Evolutionary conservation across 345 rosid species (phyloP), one percentile per base, ranked within the genome.

Genomic region (Carallia pectinifolia): DNA sequence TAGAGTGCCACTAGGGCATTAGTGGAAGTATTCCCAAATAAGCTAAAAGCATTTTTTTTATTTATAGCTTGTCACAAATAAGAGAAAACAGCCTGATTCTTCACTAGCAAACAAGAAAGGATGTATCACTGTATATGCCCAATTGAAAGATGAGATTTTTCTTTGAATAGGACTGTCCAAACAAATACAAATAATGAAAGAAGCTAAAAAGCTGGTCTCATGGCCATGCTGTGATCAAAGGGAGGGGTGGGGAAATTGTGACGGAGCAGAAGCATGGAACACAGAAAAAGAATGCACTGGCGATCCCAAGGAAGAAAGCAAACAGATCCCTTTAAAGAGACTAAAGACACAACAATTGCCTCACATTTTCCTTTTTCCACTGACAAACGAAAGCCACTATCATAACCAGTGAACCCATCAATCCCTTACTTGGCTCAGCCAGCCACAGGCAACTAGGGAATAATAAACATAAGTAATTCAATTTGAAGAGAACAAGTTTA

Each of bases 271-370:
- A 53, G 31, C 47, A 58, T 62, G 68, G 74, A 64, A 71, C 79
- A 68, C 63, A 72, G 74, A 76, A 52, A 77, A 77, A 77, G 74
- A 80, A 72, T 53, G 67, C 18, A 48, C 55, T 69, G 68, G 68
- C 58, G 71, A 80, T 80, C 86, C 84, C 86, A 53, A 83, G 70
- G 44, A 39, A 39, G 44, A 39, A 7, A 39, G 44, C 44, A 73
- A 80, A 77, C 66, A 77, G 15, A 31, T 50, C 58, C 64, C 56
- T 34, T 34, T 4, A 48, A 72, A 55, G 62, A 71, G 68, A 37
- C 38, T 64, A 61, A 17, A 37, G 62, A 67, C 53, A 39, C 54
- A 39, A 29, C 29, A 52, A 33, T 39, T 7, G 10, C 44, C 44
- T 39, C 44, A 7, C 30, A n/a, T 54, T 19, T 54, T 18, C 48